phyloP scores from a whole-genome alignment of 164 flowering plant species.

The Magnolia changhungtana region DNA sequence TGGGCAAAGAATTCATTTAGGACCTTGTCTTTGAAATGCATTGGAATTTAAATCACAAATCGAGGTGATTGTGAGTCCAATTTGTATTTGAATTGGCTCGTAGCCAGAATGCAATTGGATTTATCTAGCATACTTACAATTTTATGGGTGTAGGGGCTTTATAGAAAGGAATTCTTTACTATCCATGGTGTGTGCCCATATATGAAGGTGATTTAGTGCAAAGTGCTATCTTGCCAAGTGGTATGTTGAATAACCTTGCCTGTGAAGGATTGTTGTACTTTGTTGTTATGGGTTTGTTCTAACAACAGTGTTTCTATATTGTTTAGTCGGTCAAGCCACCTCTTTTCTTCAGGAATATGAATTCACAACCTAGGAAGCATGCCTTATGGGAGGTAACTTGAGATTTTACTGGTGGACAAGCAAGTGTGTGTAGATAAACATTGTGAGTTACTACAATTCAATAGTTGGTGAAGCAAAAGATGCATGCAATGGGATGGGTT shows the following conservation, averaged over 20 bases:
- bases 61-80: no score
- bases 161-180: not conserved
- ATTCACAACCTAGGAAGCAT: slow-evolving; percentile 90
- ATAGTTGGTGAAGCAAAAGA: no score
- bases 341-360: slow-evolving; percentile 78
- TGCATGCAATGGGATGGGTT: no score
- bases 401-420: slow-evolving; percentile 82
- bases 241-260: slow-evolving; percentile 28
- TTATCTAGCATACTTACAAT: no score
- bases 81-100: no score
- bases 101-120: no score
- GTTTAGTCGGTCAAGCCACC: slow-evolving; percentile 72
- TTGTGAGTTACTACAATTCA: no score
- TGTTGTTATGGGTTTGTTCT: slow-evolving; percentile 1
- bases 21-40: no score
- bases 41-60: no score
- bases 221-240: slow-evolving; percentile 87
- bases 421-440: slow-evolving; percentile 56
- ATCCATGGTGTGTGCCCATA: slow-evolving; percentile 59
- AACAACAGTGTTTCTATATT: slow-evolving; percentile 5
- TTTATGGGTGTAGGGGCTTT: no score
- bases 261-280: not conserved
- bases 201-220: slow-evolving; percentile 86
- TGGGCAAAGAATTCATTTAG: no score
- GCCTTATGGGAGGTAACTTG: slow-evolving; percentile 83